phyloP scores from a whole-genome alignment of 306 rosid species.

The Prunus fruticosa region DNA sequence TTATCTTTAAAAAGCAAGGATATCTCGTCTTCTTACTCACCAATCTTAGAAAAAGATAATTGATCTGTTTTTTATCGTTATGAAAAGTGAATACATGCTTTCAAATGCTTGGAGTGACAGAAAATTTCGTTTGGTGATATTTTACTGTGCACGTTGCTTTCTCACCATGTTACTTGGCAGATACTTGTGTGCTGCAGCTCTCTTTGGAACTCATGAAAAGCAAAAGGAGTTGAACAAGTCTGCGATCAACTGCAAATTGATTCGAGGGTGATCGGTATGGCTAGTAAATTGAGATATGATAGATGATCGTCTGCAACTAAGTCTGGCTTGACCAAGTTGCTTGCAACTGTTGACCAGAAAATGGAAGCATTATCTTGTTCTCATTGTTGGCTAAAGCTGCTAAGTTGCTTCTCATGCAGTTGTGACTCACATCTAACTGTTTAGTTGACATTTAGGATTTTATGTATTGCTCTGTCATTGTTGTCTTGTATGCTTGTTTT shows the following conservation, averaged over 20 bases:
- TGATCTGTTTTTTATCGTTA: too few relatives aligned
- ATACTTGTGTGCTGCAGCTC: neutral
- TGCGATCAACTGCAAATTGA: neutral
- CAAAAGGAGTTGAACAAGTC: neutral
- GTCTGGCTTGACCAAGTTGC: neutral
- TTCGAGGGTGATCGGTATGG: neutral
- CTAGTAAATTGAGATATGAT: neutral
- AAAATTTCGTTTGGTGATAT: too few relatives aligned
- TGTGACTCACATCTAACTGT: neutral
- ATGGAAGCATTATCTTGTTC: neutral
- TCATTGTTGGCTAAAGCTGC: neutral
- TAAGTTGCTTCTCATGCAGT: neutral
- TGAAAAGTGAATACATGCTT: neutral
- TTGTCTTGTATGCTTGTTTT: neutral
- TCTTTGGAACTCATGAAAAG: neutral
- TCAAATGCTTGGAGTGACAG: neutral
- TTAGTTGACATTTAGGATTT: neutral
- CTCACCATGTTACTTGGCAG: neutral
- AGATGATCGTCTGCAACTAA: neutral
- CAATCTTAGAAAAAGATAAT: neutral
- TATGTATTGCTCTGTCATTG: neutral
- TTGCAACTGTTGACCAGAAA: neutral
- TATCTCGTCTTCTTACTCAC: neutral
- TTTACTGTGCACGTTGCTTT: too few relatives aligned
- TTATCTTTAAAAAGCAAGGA: neutral